These are phyloP conservation scores for Salix caprea DNA, from an alignment of 345 rosid genomes.

Conservation along the genomic window DNA sequence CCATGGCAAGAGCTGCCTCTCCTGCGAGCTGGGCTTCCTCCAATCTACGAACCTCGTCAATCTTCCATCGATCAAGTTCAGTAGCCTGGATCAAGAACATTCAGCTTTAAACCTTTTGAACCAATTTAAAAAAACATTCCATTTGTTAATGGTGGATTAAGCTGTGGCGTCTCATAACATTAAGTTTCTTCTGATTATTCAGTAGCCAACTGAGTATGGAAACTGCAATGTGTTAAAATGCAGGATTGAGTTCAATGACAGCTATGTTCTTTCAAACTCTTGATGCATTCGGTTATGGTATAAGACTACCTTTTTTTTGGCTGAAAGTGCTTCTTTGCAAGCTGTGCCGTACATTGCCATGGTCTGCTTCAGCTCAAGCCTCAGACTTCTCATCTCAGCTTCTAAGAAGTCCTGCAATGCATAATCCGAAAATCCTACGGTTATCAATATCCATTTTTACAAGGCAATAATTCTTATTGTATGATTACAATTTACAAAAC, in stretches of 20 bases:
- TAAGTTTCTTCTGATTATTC: neutral
- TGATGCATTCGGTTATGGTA: neutral
- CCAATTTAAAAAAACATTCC: neutral
- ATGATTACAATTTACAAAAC: neutral
- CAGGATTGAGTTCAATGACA: neutral
- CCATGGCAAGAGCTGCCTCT: conserved; percentile 74
- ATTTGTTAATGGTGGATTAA: neutral
- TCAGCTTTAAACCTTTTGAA: neutral
- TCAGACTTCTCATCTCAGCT: conserved; percentile 83
- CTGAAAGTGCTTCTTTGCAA: conserved; percentile 80
- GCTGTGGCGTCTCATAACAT: neutral
- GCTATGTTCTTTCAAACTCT: neutral
- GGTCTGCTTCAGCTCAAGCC: conserved; percentile 85
- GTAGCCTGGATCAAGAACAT: conserved; percentile 44
- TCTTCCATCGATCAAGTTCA: conserved; percentile 63
- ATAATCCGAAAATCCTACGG: neutral
- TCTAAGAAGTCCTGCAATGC: conserved; percentile 56
- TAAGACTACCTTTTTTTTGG: conserved; percentile 57
- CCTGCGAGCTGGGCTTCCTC: conserved; percentile 71
- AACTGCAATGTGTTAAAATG: neutral
- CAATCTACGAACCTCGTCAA: conserved; percentile 59
- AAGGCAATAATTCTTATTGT: neutral
- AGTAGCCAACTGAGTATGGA: neutral
- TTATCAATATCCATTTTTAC: neutral
- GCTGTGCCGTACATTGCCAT: conserved; percentile 87